Percentiles rank a stretch among this genome's conserved stretches.
These are phyloP conservation scores for Fusarium papillatum DNA, from an alignment of 2,329 filamentous ascomycete genomes.

Conservation along the genomic window DNA sequence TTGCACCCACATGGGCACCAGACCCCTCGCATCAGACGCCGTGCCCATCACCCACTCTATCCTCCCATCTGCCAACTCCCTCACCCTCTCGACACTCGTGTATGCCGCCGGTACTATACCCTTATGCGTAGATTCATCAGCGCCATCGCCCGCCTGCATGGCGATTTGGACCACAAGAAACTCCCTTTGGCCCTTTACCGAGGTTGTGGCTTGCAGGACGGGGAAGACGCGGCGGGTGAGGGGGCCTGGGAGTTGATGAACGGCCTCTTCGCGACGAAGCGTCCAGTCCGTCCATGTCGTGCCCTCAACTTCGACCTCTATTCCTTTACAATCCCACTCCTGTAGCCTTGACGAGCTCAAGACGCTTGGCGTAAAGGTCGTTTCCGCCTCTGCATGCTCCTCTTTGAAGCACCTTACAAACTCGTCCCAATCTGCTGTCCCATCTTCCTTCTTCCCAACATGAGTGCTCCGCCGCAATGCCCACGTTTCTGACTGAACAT, in stretches of 20 bases:
- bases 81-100: conserved; percentile 74
- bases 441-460: conserved; percentile 59
- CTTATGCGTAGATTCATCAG: conserved; percentile 55
- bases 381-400: conserved; percentile 56
- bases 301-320: conserved; percentile 54
- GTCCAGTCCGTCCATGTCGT: conserved; percentile 62
- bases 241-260: conserved; percentile 72
- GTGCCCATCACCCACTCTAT: conserved; percentile 86
- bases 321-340: conserved; percentile 60
- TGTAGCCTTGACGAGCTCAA: conserved; percentile 51
- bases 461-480: conserved; percentile 74
- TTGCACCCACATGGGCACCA: conserved; percentile 76
- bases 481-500: conserved; percentile 68
- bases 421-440: conserved; percentile 74
- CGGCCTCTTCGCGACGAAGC: conserved; percentile 73
- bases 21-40: conserved; percentile 77
- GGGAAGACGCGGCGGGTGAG: conserved; percentile 76
- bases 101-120: conserved; percentile 70
- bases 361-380: conserved; percentile 55
- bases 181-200: conserved; percentile 56
- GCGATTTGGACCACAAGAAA: conserved; percentile 72
- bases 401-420: conserved; percentile 72
- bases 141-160: conserved; percentile 52
- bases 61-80: conserved; percentile 56
- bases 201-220: conserved; percentile 72